Evolutionary conservation across 371 early-diverging fungal species (phyloP).

Genomic region (Mucor lusitanicus): DNA sequence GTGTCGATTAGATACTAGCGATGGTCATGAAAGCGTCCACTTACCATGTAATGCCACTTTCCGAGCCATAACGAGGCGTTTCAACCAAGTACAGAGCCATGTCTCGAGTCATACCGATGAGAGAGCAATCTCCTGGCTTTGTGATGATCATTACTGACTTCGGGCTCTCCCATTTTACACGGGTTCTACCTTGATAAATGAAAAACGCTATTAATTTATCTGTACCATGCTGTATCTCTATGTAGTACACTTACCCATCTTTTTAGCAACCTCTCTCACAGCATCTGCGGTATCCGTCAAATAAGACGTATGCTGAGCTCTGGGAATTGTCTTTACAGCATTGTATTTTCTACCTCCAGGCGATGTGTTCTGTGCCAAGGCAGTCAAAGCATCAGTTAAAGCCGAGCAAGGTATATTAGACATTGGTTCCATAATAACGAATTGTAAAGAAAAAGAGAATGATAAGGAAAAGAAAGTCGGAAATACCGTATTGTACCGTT

Average conservation of each 20-base stretch:
- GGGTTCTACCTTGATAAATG: constrained; percentile 33
- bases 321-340: constrained; percentile 21
- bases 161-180: constrained; percentile 68
- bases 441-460: constrained; percentile 5
- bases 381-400: constrained; percentile 21
- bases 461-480: neutral
- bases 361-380: constrained; percentile 17
- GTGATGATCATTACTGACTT: constrained; percentile 87
- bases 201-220: neutral
- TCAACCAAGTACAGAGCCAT: constrained; percentile 79
- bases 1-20: neutral
- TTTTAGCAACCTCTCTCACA: constrained; percentile 45
- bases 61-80: constrained; percentile 44
- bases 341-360: constrained; percentile 7
- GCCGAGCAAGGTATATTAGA: constrained; percentile 21
- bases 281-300: constrained; percentile 46
- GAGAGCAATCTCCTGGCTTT: constrained; percentile 82
- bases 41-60: constrained; percentile 68
- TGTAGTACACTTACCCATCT: constrained; percentile 18
- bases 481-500: neutral
- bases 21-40: neutral
- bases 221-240: neutral
- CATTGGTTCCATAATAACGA: constrained; percentile 5
- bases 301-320: constrained; percentile 23
- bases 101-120: constrained; percentile 80